These are phyloP conservation scores for Apiospora saccharicola DNA, from an alignment of 2,329 filamentous ascomycete species.

Conservation along the genomic window DNA sequence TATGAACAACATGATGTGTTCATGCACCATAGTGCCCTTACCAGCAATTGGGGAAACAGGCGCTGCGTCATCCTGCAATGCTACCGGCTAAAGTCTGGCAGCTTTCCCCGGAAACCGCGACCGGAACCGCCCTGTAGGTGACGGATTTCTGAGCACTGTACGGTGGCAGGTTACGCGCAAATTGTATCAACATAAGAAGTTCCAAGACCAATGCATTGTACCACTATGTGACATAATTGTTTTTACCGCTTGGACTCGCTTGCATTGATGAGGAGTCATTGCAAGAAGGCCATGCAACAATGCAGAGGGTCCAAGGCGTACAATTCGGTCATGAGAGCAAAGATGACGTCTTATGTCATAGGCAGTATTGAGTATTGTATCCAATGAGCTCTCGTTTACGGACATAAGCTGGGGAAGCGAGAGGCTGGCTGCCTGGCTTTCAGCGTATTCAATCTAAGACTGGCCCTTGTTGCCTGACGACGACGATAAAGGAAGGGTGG, in stretches of 20 bases:
- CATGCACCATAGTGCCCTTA: constrained; percentile 12
- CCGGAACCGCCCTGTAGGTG: neutral
- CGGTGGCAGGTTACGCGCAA: neutral
- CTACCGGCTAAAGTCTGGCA: neutral
- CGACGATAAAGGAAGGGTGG: neutral
- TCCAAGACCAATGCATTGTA: neutral
- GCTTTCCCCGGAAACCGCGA: neutral
- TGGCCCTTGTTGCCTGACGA: neutral
- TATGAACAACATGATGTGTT: neutral
- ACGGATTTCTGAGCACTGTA: neutral
- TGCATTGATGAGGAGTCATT: neutral
- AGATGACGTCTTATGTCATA: neutral
- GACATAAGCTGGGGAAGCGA: neutral
- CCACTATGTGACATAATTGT: neutral
- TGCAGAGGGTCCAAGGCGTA: neutral
- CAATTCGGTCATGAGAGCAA: neutral
- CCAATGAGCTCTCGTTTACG: neutral
- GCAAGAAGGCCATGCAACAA: neutral
- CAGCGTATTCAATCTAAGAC: neutral
- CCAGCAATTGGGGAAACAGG: neutral
- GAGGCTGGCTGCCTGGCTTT: neutral
- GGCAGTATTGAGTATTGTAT: neutral
- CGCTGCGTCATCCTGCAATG: neutral
- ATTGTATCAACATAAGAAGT: neutral
- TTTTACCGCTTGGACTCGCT: neutral